Evolutionary conservation across 441 rosid genomes (phyloP).

Genomic region (Biscutella auriculata): DNA sequence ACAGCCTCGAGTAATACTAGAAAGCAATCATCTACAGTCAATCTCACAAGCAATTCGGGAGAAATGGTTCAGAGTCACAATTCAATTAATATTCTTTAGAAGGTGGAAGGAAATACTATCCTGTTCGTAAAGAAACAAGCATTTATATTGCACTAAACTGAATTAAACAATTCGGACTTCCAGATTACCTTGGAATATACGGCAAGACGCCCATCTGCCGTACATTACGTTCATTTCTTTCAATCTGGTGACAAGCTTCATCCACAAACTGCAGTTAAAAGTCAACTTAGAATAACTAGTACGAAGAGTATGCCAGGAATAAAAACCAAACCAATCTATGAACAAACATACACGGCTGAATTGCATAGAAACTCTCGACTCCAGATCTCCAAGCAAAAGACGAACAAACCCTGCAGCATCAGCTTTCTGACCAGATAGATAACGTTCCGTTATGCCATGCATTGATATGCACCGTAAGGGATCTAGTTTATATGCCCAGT

Average conservation of each 20-base stretch:
- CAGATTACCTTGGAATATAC: slow-evolving; percentile 73
- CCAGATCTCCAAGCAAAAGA: slow-evolving; percentile 88
- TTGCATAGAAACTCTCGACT: slow-evolving; percentile 87
- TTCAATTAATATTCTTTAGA: background rate
- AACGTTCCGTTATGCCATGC: slow-evolving; percentile 97
- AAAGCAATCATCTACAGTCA: background rate
- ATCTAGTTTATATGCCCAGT: slow-evolving; percentile 98
- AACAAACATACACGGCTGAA: slow-evolving; percentile 65
- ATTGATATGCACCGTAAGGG: slow-evolving; percentile 98
- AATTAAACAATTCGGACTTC: background rate
- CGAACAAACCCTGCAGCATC: slow-evolving; percentile 99
- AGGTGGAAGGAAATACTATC: background rate
- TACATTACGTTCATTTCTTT: slow-evolving; percentile 85
- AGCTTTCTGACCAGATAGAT: slow-evolving; percentile 97
- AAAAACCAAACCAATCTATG: background rate
- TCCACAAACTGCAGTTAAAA: slow-evolving; percentile 70
- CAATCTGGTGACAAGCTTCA: slow-evolving; percentile 98
- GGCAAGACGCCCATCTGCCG: slow-evolving; percentile 83
- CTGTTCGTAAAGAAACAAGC: background rate
- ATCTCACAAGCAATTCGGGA: background rate
- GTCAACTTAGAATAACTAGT: slow-evolving; percentile 10
- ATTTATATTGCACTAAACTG: background rate
- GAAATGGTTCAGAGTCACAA: background rate
- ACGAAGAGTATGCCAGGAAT: slow-evolving; percentile 3
- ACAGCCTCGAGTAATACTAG: background rate